Percentiles rank a stretch among this genome's conserved stretches.
phyloP scores from a whole-genome alignment of 2,329 filamentous ascomycete species.

The Beauveria sp. region DNA sequence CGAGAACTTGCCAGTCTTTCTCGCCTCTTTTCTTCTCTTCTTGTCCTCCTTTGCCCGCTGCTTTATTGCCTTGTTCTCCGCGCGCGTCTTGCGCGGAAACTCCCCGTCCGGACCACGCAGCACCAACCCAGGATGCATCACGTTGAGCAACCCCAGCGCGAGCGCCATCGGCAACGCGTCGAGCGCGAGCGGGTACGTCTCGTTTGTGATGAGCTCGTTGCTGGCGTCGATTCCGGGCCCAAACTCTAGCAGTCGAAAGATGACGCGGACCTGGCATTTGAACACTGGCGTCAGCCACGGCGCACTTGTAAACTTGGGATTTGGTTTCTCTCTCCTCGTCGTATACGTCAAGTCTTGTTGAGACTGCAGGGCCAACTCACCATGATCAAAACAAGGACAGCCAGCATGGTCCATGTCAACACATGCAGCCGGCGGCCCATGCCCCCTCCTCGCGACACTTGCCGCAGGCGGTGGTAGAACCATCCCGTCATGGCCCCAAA shows the following conservation, averaged over 20 bases:
- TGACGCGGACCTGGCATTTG: conserved; percentile 40
- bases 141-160: conserved; percentile 32
- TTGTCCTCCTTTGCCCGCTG: conserved; percentile 27
- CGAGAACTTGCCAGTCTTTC: conserved; percentile 16
- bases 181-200: conserved; percentile 41
- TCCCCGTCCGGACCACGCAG: conserved; percentile 37
- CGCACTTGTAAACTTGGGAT: too few species aligned
- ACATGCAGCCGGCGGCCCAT: conserved; percentile 24
- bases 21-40: conserved; percentile 16
- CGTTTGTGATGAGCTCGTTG: conserved; percentile 41
- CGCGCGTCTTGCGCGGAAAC: conserved; percentile 32
- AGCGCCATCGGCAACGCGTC: conserved; percentile 51
- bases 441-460: conserved; percentile 15
- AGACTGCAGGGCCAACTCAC: conserved; percentile 18
- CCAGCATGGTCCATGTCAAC: conserved; percentile 27
- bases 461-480: conserved; percentile 25
- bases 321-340: too few species aligned
- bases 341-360: too few species aligned
- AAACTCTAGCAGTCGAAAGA: conserved; percentile 54
- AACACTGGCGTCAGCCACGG: conserved; percentile 6
- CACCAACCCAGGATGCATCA: conserved; percentile 40
- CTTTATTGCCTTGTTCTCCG: conserved; percentile 36
- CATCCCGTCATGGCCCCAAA: conserved; percentile 27
- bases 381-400: conserved; percentile 27
- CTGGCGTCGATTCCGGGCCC: conserved; percentile 32